Evolutionary conservation across 768 basidiomycete genomes (phyloP), one percentile per base, ranked within the genome.

Genomic region (Boletus sp.): DNA sequence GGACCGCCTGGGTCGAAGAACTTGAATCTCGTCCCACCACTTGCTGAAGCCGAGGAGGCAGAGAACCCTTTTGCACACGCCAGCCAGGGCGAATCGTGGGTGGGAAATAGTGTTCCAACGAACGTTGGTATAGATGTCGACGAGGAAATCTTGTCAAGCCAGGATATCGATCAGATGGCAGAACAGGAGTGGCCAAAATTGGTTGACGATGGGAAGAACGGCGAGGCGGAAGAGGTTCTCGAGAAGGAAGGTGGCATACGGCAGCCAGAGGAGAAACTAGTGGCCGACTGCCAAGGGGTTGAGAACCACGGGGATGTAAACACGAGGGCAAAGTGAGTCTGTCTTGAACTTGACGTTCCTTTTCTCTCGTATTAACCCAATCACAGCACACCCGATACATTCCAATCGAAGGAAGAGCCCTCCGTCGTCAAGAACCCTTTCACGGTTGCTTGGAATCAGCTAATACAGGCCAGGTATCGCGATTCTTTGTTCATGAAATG

Each of bases 141-240:
- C 55, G 67, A 71, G 50, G 56, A 32, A 27, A 53, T 69, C 39
- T 50, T 75, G 21, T 67, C 66, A 11, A 72, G 68, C 50, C 71
- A 74, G 47, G 69, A 72, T 25, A 71, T 75, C 35, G 64, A 66
- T 40, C 64, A 72, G 38, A 54, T 62, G 8, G 57, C 58, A 27
- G 65, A 64, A 44, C 49, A 55, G 7, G 66, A 68, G n/a, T 66
- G 58, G 67, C 46, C 34, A 30, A 51, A 58, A 29, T 5, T 43
- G 10, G 42, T 38, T 11, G 55, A 53, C 1, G 49, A 60, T 13
- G 54, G 33, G 7, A 46, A 57, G 29, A 34, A 61, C 15, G 55
- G 40, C 9, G 64, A 69, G 41, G 45, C 14, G 7, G 59, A 66
- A 44, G 60, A 59, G 19, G 40, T 37, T 27, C 29, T 54, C 13